phyloP scores from a whole-genome alignment of 768 basidiomycete genomes.

The Agaricus sinodeliciosus region DNA sequence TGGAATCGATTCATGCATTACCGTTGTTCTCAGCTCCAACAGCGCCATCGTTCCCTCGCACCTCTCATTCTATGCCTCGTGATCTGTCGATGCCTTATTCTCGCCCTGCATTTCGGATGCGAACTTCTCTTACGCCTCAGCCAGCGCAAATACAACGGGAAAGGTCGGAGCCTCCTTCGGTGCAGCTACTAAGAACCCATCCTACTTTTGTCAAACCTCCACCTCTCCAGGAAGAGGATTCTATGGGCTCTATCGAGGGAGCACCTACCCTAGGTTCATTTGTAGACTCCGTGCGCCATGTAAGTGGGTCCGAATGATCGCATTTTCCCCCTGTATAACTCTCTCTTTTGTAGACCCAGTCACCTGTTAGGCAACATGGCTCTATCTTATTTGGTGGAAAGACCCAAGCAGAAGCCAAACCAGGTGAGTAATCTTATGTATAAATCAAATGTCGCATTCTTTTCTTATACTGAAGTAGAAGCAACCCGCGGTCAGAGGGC shows the following conservation, averaged over 20 bases:
- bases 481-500: constrained; percentile 57
- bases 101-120: constrained; percentile 54
- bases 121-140: constrained; percentile 67
- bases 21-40: neutral
- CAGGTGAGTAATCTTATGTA: constrained; percentile 17
- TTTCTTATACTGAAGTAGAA: constrained; percentile 11
- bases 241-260: constrained; percentile 12
- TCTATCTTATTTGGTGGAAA: constrained; percentile 43
- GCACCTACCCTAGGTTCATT: constrained; percentile 54
- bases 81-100: constrained; percentile 44
- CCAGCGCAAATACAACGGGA: constrained; percentile 31
- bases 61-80: constrained; percentile 20
- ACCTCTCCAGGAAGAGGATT: constrained; percentile 19
- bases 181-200: constrained; percentile 53
- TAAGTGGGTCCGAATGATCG: constrained; percentile 26
- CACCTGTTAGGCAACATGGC: constrained; percentile 45
- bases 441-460: neutral
- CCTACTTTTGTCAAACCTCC: constrained; percentile 69
- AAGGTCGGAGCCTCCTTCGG: constrained; percentile 63
- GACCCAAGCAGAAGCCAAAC: constrained; percentile 18
- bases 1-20: constrained; percentile 21
- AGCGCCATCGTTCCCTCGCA: neutral
- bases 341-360: constrained; percentile 30
- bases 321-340: constrained; percentile 4
- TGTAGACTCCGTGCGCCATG: constrained; percentile 47